Percentiles rank a stretch among this genome's conserved stretches.
Evolutionary conservation across 345 rosid species (phyloP).

Genomic region (Hirschfeldia incana): DNA sequence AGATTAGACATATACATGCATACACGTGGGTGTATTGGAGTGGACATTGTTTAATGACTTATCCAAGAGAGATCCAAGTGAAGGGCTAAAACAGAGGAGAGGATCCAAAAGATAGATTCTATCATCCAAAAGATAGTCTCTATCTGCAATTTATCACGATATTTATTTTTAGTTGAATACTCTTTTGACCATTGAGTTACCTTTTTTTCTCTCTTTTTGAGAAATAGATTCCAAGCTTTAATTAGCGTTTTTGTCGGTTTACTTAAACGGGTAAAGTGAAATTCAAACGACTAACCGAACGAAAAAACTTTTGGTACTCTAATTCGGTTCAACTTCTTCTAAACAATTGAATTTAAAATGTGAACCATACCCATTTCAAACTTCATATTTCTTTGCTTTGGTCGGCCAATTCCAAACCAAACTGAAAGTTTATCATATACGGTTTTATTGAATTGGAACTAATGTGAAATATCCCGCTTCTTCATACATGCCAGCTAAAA

Average conservation of each 20-base stretch:
- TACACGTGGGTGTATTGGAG: constrained; percentile 29
- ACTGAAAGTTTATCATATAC: background rate
- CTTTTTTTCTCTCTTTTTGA: background rate
- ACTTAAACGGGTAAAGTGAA: background rate
- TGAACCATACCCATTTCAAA: background rate
- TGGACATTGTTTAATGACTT: constrained; percentile 40
- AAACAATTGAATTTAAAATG: background rate
- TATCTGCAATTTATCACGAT: constrained; percentile 43
- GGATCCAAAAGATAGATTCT: constrained; percentile 69
- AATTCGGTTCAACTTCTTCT: background rate
- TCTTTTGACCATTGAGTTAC: constrained; percentile 28
- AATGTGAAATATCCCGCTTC: background rate
- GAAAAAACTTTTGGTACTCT: background rate
- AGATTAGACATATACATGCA: background rate
- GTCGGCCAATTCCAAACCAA: background rate
- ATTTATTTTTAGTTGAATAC: constrained; percentile 18
- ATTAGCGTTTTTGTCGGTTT: constrained; percentile 4
- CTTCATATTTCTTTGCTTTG: background rate
- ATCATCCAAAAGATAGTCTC: constrained; percentile 40
- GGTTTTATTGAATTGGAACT: background rate
- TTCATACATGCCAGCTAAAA: background rate
- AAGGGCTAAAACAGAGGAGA: constrained; percentile 73
- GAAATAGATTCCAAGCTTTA: background rate
- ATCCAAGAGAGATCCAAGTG: constrained; percentile 69
- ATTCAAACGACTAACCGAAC: background rate